These are phyloP conservation scores for Aspergillus neotritici DNA, from an alignment of 2,329 filamentous ascomycete genomes.

Conservation along the genomic window DNA sequence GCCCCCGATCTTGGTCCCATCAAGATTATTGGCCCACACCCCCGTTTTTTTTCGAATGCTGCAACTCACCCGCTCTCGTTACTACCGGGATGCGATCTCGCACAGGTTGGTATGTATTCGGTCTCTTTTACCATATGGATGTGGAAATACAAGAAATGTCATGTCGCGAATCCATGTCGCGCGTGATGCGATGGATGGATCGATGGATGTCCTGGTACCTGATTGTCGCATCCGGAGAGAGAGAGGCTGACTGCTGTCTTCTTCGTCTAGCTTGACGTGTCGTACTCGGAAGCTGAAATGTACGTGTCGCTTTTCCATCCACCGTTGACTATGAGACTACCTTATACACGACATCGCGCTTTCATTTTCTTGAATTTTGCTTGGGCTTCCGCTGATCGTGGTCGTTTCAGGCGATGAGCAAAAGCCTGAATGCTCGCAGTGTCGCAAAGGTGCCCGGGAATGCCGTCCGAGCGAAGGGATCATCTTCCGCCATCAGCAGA, in stretches of 20 bases:
- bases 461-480: slow-evolving; percentile 58
- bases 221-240: too few species aligned
- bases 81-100: slow-evolving; percentile 38
- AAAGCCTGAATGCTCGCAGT: slow-evolving; percentile 57
- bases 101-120: slow-evolving; percentile 37
- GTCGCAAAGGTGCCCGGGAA: slow-evolving; percentile 54
- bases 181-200: too few species aligned
- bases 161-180: too few species aligned
- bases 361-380: too few species aligned
- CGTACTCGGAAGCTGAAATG: slow-evolving; percentile 60
- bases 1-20: slow-evolving; percentile 10
- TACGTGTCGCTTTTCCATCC: slow-evolving; percentile 14
- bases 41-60: slow-evolving; percentile 18
- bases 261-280: slow-evolving; percentile 46
- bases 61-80: slow-evolving; percentile 19
- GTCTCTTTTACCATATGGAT: background rate
- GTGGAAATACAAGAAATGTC: background rate
- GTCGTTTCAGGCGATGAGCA: slow-evolving; percentile 46
- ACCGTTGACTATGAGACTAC: background rate
- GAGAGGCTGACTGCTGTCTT: background rate
- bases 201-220: too few species aligned
- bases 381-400: slow-evolving; percentile 1
- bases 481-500: slow-evolving; percentile 64
- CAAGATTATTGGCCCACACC: slow-evolving; percentile 2
- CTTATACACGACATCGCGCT: background rate